These are phyloP conservation scores for Musa schizocarpa DNA, from an alignment of 176 grass and related monocot genomes.

Conservation along the genomic window DNA sequence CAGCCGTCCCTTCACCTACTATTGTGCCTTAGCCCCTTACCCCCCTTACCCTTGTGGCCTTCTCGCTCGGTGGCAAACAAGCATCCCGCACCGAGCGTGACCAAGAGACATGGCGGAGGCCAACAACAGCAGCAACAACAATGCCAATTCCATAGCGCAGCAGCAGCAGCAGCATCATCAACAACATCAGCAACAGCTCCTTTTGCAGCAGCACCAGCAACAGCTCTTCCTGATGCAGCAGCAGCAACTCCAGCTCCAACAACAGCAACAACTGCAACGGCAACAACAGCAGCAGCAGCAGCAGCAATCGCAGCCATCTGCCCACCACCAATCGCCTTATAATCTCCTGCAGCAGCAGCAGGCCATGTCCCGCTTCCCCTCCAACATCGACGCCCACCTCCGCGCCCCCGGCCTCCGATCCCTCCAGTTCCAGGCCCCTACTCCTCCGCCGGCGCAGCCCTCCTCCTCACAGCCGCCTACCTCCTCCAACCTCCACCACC, in stretches of 20 bases:
- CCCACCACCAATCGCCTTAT: not conserved
- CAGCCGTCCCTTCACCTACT: not conserved
- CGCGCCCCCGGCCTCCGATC: constrained; percentile 74
- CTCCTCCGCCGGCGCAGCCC: constrained; percentile 3
- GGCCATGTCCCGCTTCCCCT: constrained; percentile 94
- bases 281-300: constrained; percentile 13
- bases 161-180: constrained; percentile 23
- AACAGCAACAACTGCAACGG: constrained; percentile 22
- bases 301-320: constrained; percentile 4
- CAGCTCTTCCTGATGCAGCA: constrained; percentile 53
- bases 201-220: constrained; percentile 42
- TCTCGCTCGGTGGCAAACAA: not conserved
- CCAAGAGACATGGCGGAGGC: not conserved
- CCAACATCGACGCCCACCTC: constrained; percentile 98
- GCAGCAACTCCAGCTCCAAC: constrained; percentile 29
- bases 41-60: not conserved
- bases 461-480: constrained; percentile 25
- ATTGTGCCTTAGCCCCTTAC: not conserved
- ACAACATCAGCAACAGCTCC: constrained; percentile 28
- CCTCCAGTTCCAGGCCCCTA: constrained; percentile 31
- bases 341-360: constrained; percentile 40
- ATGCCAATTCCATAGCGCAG: not conserved
- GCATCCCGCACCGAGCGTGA: not conserved
- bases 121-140: not conserved
- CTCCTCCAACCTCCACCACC: constrained; percentile 4